Evolutionary conservation across 257 asterid species (phyloP).

Genomic region (Nicotiana attenuata): DNA sequence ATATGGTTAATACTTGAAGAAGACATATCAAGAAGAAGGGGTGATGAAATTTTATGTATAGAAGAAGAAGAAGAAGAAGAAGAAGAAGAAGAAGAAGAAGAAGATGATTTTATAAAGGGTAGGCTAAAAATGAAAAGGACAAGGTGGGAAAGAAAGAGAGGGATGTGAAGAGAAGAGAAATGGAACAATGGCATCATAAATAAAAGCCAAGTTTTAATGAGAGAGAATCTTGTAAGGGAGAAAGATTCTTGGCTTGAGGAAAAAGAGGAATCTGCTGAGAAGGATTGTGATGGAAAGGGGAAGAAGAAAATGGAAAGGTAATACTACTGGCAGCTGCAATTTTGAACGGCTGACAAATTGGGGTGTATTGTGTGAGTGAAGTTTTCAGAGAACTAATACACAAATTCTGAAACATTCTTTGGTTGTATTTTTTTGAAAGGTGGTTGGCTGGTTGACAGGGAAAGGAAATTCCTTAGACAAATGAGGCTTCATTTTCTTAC

Average conservation of each 20-base stretch:
- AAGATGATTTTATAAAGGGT: slow-evolving; percentile 44
- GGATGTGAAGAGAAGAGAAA: slow-evolving; percentile 18
- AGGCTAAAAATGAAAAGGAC: slow-evolving; percentile 29
- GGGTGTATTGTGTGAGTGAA: neutral
- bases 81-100: no score
- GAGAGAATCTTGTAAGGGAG: slow-evolving; percentile 37
- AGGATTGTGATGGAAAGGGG: slow-evolving; percentile 14
- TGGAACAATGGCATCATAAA: slow-evolving; percentile 71
- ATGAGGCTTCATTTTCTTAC: neutral
- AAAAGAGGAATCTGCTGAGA: slow-evolving; percentile 20
- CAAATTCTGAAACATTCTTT: slow-evolving; percentile 2
- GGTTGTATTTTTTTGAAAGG: neutral
- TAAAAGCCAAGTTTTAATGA: slow-evolving; percentile 52
- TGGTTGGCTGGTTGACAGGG: neutral
- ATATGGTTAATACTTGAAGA: slow-evolving; percentile 70
- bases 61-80: slow-evolving; percentile 38
- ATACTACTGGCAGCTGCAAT: neutral
- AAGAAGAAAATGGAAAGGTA: neutral
- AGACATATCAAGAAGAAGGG: slow-evolving; percentile 45
- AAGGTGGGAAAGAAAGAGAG: slow-evolving; percentile 21
- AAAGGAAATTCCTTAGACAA: neutral
- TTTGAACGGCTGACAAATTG: slow-evolving; percentile 12
- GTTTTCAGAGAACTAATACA: slow-evolving; percentile 4
- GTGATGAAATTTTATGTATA: slow-evolving; percentile 27
- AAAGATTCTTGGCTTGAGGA: slow-evolving; percentile 18